Conservation (phyloP, 108 stramenopile genomes). For the Mayamaea pseudoterrestris region DNA sequence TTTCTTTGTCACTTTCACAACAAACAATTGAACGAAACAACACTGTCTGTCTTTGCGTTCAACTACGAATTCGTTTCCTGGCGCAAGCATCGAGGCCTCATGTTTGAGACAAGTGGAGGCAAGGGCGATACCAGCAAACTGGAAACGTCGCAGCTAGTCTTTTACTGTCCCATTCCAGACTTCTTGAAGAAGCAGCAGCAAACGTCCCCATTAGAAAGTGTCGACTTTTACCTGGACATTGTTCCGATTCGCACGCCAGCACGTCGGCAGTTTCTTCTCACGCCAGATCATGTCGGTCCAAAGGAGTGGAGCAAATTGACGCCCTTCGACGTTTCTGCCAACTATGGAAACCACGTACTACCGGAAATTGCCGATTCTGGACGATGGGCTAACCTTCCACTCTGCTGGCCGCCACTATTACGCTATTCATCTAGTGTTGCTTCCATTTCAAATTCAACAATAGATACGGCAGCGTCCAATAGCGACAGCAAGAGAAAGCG, state of each 20-base stretch:
- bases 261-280: slow-evolving; percentile 5
- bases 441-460: background rate
- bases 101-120: slow-evolving; percentile 25
- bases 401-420: slow-evolving; percentile 20
- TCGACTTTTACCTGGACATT: slow-evolving; percentile 37
- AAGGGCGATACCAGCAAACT: slow-evolving; percentile 9
- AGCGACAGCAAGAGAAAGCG: slow-evolving; percentile 6
- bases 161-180: slow-evolving; percentile 43
- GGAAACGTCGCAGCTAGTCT: slow-evolving; percentile 17
- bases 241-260: slow-evolving; percentile 51
- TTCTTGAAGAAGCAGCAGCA: slow-evolving; percentile 20
- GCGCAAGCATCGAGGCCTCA: slow-evolving; percentile 25
- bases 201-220: slow-evolving; percentile 6
- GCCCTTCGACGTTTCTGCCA: background rate
- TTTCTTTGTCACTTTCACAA: slow-evolving; percentile 16
- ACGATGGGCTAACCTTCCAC: slow-evolving; percentile 59
- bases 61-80: slow-evolving; percentile 57
- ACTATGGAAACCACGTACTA: slow-evolving; percentile 14
- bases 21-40: background rate
- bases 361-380: slow-evolving; percentile 49
- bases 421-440: no score
- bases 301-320: background rate
- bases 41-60: slow-evolving; percentile 44
- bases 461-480: slow-evolving; percentile 2
- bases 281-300: background rate